Evolutionary conservation across 495 filamentous ascomycete species (phyloP), one percentile per base, ranked within the genome.

Genomic region (Penicillium manginii): DNA sequence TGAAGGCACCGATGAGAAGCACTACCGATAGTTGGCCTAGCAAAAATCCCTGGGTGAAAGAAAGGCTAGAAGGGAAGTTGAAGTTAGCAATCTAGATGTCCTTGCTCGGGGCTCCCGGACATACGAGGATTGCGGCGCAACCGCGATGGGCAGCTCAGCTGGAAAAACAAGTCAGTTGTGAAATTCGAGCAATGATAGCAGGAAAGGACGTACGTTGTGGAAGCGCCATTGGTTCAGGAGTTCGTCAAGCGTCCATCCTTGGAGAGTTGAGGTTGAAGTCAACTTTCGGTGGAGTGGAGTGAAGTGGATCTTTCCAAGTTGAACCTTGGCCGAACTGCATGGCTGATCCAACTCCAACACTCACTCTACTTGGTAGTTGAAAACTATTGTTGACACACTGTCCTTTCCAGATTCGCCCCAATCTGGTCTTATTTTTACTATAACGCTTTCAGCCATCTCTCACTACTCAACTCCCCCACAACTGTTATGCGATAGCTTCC

Each of bases 11-110:
- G 58, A 98, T 85, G 54, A 98, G 77, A 26, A 98, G 78, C 4
- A 96, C 88, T 29, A 98, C 87, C 31, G 91, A 94, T 55, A 98
- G 81, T 72, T 98, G 94, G 47, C 94, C 94, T 49, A 97, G 81
- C 58, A 98, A 84, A 63, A 98, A 90, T 23, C 94, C 94, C 74
- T 96, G 90, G 7, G 58, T 60, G 35, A 60, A 63, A 11, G 55
- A 67, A 21, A 65, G 40, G 55, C 66, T 71, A 54, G 47, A 40
- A 33, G 22, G 17, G 21, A 23, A 26, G 63, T 67, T 66, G 64
- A 58, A 47, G 37, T 29, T 29, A 29, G 26, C 26, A 23, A 55
- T 62, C 52, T 62, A 69, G 56, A 57, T 61, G 39, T 62, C 21
- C 51, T 50, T 18, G 39, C 10, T 18, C 22, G 46, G 19, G 45